Evolutionary conservation across 1,139 yeast genomes (phyloP).

Genomic region (Hanseniaspora gamundiae): DNA sequence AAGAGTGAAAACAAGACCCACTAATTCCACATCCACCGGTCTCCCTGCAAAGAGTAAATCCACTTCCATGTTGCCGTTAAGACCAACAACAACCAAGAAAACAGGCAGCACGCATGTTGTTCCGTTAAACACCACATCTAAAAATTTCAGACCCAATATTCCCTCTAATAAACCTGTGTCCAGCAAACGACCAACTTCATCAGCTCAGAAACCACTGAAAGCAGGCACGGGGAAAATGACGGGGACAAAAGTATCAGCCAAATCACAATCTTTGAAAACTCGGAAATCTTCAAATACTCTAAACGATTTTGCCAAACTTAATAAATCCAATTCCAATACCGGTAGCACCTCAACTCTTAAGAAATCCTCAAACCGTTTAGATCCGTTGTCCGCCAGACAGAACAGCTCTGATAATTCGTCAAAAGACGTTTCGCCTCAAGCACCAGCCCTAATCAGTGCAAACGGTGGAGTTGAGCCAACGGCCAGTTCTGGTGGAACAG

Average conservation of each 20-base stretch:
- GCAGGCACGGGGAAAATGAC: background rate
- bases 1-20: background rate
- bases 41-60: background rate
- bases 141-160: background rate
- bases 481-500: background rate
- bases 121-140: background rate
- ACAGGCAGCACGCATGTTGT: background rate
- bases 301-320: background rate
- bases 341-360: background rate
- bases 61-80: background rate
- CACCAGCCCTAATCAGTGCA: background rate
- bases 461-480: background rate
- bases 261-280: background rate
- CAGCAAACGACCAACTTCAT: too few relatives aligned
- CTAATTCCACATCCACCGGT: background rate
- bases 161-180: background rate
- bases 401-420: background rate
- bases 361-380: too few relatives aligned
- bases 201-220: background rate
- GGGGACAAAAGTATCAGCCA: background rate
- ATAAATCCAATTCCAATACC: background rate
- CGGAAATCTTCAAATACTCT: background rate
- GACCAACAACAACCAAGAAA: background rate
- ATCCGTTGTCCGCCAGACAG: background rate
- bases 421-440: background rate